Evolutionary conservation across 2,329 filamentous ascomycete species (phyloP), one percentile per base, ranked within the genome.

Genomic region (Diaporthe citrichinensis): DNA sequence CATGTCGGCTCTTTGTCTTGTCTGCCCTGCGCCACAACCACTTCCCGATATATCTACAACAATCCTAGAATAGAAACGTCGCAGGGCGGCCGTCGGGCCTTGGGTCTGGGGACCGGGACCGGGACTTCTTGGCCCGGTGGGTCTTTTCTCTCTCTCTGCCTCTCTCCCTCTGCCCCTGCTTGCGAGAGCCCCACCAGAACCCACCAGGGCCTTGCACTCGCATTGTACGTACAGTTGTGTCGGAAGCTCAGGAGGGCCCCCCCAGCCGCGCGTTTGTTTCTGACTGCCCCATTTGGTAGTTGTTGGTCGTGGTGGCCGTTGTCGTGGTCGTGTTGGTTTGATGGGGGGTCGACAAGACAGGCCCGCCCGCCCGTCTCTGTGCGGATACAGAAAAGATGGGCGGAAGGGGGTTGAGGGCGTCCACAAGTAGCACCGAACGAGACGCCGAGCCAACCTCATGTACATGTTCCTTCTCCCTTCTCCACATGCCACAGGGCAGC

Each of bases 241-340:
- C 61, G 44, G 44, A 51, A 51, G 28, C 36, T 51, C 20, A 34
- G 31, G 44, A 49, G 62, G 20, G 14, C 53, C 14, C 28, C 28
- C 31, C 46, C 65, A 68, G 49, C 65, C 65, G 65, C 65, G 65
- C 65, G 65, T 68, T 51, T 68, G 46, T 68, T 39, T 23, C 65
- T 53, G 65, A 8, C n/a, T 39, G 23, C 31, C 46, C 46, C 20
- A 28, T 51, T 28, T 25, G 62, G 46, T 36, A 20, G n/a, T 62
- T 25, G 39, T 34, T 34, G 44, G 25, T 49, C n/a, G 14, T 17
- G 7, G 12, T 59, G 23, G 23, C 1, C 17, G 23, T n/a, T 0
- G 46, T 17, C 0, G 3, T 31, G 17, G 59, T 46, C 7, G 15
- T 65, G 25, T 31, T 65, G n/a, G 59, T n/a, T 65, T 46, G 17